phyloP scores from a whole-genome alignment of 1,284 basidiomycete species.

The Malassezia sympodialis region DNA sequence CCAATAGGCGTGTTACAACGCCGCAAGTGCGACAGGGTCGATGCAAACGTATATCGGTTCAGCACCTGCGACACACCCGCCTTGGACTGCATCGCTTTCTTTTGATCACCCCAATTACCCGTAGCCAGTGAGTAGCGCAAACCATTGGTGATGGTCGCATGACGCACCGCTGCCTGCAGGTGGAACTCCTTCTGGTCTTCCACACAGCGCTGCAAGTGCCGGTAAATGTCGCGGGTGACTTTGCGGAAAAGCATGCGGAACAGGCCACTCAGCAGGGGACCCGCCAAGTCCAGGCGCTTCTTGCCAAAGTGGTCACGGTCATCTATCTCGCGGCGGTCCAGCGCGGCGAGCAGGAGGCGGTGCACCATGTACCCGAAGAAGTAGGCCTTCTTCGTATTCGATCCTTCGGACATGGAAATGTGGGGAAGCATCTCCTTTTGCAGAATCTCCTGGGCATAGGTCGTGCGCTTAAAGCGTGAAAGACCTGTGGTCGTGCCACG shows the following conservation, averaged over 20 bases:
- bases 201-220: conserved; percentile 88
- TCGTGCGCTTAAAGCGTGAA: conserved; percentile 78
- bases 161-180: conserved; percentile 77
- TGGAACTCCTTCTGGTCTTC: conserved; percentile 94
- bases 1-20: conserved; percentile 97
- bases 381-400: conserved; percentile 96
- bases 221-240: conserved; percentile 90
- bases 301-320: conserved; percentile 99
- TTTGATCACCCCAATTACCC: conserved; percentile 99
- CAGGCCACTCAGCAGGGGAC: conserved; percentile 82
- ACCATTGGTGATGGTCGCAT: conserved; percentile 92
- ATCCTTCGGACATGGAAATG: conserved; percentile 88
- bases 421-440: conserved; percentile 99
- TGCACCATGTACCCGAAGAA: conserved; percentile 99
- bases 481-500: conserved; percentile 91
- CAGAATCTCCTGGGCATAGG: conserved; percentile 92
- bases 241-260: conserved; percentile 98
- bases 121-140: conserved; percentile 96
- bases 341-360: conserved; percentile 77
- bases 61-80: conserved; percentile 96
- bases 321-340: conserved; percentile 89
- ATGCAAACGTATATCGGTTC: conserved; percentile 96
- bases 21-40: conserved; percentile 91
- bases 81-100: conserved; percentile 88
- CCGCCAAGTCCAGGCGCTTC: conserved; percentile 90